Percentiles rank a stretch among this genome's conserved stretches.
These are phyloP conservation scores for Rhynchospora pubera DNA, from an alignment of 176 grass and related monocot genomes.

Conservation along the genomic window DNA sequence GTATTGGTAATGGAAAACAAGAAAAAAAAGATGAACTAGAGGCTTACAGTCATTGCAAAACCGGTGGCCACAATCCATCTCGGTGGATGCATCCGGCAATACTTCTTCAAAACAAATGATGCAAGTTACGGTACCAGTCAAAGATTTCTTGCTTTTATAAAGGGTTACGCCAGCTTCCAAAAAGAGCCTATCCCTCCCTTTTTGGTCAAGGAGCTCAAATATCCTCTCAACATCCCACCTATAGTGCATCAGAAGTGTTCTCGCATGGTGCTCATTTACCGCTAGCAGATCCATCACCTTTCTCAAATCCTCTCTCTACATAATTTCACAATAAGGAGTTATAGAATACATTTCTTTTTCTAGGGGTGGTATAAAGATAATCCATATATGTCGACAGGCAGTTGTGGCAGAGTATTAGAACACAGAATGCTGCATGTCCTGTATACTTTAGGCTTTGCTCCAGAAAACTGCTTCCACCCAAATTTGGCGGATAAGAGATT, in stretches of 20 bases:
- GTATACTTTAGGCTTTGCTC: neutral
- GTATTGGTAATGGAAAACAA: neutral
- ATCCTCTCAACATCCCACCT: conserved; percentile 92
- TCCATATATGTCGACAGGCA: neutral
- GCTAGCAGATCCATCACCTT: conserved; percentile 81
- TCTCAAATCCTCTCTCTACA: conserved; percentile 74
- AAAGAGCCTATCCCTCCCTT: conserved; percentile 75
- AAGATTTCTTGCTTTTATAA: conserved; percentile 23
- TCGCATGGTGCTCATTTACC: conserved; percentile 73
- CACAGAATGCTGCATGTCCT: neutral
- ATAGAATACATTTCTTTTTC: neutral
- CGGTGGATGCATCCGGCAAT: conserved; percentile 23
- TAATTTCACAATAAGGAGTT: conserved; percentile 5
- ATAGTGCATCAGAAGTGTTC: conserved; percentile 92
- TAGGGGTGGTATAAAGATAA: neutral
- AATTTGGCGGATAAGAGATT: no score
- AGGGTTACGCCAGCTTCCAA: conserved; percentile 63
- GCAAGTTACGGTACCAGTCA: conserved; percentile 35
- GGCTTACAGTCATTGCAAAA: conserved; percentile 95
- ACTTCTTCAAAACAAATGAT: conserved; percentile 81
- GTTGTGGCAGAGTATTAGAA: neutral
- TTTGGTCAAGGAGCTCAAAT: conserved; percentile 92
- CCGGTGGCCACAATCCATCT: conserved; percentile 87
- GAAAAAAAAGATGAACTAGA: neutral
- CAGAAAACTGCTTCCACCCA: no score